Evolutionary conservation across 768 basidiomycete genomes (phyloP).

Genomic region (Tylopilus balloui): DNA sequence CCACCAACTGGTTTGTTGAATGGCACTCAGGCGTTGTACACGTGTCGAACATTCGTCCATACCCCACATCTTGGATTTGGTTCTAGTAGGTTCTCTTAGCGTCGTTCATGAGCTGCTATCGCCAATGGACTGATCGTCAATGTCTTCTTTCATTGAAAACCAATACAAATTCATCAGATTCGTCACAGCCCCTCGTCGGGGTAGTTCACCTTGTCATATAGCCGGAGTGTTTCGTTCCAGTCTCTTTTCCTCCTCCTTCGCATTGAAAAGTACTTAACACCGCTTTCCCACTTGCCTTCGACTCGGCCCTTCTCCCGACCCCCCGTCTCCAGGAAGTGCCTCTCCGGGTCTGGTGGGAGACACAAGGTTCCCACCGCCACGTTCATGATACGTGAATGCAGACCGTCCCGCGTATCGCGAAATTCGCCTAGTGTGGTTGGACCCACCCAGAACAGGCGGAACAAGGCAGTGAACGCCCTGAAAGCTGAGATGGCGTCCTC

Average conservation of each 20-base stretch:
- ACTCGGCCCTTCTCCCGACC: conserved; percentile 71
- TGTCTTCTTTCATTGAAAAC: background rate
- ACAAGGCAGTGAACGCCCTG: conserved; percentile 64
- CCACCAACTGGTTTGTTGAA: too few species aligned
- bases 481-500: conserved; percentile 80
- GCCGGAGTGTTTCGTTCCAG: conserved; percentile 81
- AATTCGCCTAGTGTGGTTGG: conserved; percentile 51
- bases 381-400: conserved; percentile 64
- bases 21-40: background rate
- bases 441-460: conserved; percentile 60
- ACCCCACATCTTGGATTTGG: conserved; percentile 6
- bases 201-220: conserved; percentile 82
- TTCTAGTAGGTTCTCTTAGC: background rate
- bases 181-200: conserved; percentile 45
- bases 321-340: conserved; percentile 53
- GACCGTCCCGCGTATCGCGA: conserved; percentile 46
- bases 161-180: background rate
- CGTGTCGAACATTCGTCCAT: conserved; percentile 2
- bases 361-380: conserved; percentile 55
- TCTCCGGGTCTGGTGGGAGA: conserved; percentile 68
- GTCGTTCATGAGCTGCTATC: background rate
- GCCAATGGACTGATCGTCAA: background rate
- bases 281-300: conserved; percentile 60
- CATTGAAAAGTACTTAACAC: conserved; percentile 74
- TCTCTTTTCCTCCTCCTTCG: conserved; percentile 76